A percentile compares a stretch with the other conserved stretches of the same genome.
phyloP scores from a whole-genome alignment of 805 yeast genomes.

The Jamesozyma hellenica region DNA sequence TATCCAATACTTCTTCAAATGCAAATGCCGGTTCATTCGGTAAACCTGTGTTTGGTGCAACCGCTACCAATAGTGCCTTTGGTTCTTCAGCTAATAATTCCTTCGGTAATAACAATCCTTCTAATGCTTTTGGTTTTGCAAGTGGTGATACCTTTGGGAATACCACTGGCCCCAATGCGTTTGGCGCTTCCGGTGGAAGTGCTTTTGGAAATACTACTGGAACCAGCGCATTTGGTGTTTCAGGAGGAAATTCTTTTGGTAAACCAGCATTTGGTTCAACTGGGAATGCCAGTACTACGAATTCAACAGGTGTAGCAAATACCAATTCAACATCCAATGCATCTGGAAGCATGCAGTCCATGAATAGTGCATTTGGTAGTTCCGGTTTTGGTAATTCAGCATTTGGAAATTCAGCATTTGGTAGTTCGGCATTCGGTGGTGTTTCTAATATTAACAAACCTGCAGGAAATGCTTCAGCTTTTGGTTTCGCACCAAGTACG shows the following conservation, averaged over 20 bases:
- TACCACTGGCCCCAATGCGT: background rate
- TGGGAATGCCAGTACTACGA: background rate
- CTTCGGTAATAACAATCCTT: too few species aligned
- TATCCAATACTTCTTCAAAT: background rate
- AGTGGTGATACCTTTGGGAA: background rate
- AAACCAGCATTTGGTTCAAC: slow-evolving; percentile 11
- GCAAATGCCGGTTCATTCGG: slow-evolving; percentile 7
- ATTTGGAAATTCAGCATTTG: slow-evolving; percentile 9
- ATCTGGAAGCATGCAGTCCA: background rate
- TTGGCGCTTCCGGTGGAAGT: background rate
- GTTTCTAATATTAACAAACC: slow-evolving; percentile 3
- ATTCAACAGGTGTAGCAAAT: background rate
- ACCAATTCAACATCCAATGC: too few species aligned
- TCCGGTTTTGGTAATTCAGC: slow-evolving; percentile 12
- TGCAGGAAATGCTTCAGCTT: slow-evolving; percentile 14
- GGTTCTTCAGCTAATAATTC: too few species aligned
- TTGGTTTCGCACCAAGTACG: too few species aligned
- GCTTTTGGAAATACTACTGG: background rate
- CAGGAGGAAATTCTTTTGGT: slow-evolving; percentile 7
- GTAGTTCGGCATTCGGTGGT: slow-evolving; percentile 6
- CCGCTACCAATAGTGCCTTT: background rate
- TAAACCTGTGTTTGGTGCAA: slow-evolving; percentile 10
- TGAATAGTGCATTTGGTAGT: background rate
- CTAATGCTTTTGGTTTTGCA: too few species aligned
- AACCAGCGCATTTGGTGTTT: background rate